Evolutionary conservation across 2,329 filamentous ascomycete species (phyloP).

Genomic region (Ophiostoma pallidulum): DNA sequence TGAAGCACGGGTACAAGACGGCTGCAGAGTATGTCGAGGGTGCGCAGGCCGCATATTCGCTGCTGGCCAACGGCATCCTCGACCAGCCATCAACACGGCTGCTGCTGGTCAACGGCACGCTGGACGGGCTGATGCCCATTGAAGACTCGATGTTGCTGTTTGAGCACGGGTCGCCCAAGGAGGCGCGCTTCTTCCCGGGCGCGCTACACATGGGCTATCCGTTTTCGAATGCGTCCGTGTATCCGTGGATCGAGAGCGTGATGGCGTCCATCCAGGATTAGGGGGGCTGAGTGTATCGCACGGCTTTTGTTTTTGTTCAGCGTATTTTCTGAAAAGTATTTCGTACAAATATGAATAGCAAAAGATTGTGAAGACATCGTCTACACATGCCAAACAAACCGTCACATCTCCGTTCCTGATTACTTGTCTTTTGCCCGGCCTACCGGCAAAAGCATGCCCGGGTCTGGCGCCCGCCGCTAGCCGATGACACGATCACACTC

Average conservation of each 20-base stretch:
- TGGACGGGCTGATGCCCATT: slow-evolving; percentile 58
- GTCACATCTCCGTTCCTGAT: too few relatives aligned
- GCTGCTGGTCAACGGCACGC: slow-evolving; percentile 52
- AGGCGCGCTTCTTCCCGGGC: slow-evolving; percentile 53
- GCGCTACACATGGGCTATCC: slow-evolving; percentile 62
- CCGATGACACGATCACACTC: too few relatives aligned
- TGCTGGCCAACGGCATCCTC: slow-evolving; percentile 50
- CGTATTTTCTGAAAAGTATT: not conserved
- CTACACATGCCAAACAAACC: too few relatives aligned
- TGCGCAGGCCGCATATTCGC: slow-evolving; percentile 51
- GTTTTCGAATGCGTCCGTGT: slow-evolving; percentile 44
- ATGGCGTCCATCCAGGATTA: slow-evolving; percentile 26
- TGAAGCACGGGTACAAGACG: slow-evolving; percentile 52
- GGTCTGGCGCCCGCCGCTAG: too few relatives aligned
- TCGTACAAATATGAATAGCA: too few relatives aligned
- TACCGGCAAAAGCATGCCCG: too few relatives aligned
- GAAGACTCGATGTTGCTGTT: slow-evolving; percentile 57
- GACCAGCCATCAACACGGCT: slow-evolving; percentile 46
- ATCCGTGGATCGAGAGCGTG: slow-evolving; percentile 52
- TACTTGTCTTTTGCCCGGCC: not conserved
- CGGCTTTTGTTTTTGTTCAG: not conserved
- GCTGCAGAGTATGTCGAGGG: slow-evolving; percentile 46
- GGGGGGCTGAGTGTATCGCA: not conserved
- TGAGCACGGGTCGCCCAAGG: slow-evolving; percentile 56
- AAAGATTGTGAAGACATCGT: too few relatives aligned